Evolutionary conservation across 345 rosid genomes (phyloP), one percentile per base, ranked within the genome.

Genomic region (Eucalyptus polyanthemos): DNA sequence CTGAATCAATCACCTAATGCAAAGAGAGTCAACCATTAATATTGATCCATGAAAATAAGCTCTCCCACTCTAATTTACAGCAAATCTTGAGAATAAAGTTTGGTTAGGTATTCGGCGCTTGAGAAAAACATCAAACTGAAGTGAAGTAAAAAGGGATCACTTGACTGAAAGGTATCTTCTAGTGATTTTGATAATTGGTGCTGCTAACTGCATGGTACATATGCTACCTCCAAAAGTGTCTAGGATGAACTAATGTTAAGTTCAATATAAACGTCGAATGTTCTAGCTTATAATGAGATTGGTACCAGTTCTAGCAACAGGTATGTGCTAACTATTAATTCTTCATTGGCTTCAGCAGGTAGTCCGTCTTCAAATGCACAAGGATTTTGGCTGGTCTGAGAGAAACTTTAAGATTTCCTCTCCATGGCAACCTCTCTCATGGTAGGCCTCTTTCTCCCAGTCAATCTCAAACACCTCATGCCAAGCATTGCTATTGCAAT

Each of bases 401-500:
- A 54, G 58, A 54, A 54, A 54, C 25, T 8, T 54, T 29, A n/a
- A 12, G 16, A 62, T 29, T 62, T 62, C 69, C 88, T 72, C 58
- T 92, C 92, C 80, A 60, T 72, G 2, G 88, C 69, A 3, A 90
- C 91, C 24, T 90, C 89, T 81, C 90, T 91, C 94, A 92, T 92
- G 27, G 88, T 87, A 14, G 93, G 93, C 29, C 93, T 92, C 25
- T 91, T 88, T 62, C 86, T 91, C 14, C 92, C 90, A 49, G 51
- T 90, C 6, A 89, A 22, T 53, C 56, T 88, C 87, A 91, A 31
- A 34, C 93, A 92, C 50, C 88, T 60, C 16, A 45, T 86, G 14
- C 91, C 90, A 5, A 91, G 53, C 34, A 51, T 4, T 1, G 88
- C 89, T 6, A 91, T 90, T 14, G 56, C 49, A 10, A 89, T 27